These are phyloP conservation scores for Zarea fungicola DNA, from an alignment of 2,329 filamentous ascomycete species.

Conservation along the genomic window DNA sequence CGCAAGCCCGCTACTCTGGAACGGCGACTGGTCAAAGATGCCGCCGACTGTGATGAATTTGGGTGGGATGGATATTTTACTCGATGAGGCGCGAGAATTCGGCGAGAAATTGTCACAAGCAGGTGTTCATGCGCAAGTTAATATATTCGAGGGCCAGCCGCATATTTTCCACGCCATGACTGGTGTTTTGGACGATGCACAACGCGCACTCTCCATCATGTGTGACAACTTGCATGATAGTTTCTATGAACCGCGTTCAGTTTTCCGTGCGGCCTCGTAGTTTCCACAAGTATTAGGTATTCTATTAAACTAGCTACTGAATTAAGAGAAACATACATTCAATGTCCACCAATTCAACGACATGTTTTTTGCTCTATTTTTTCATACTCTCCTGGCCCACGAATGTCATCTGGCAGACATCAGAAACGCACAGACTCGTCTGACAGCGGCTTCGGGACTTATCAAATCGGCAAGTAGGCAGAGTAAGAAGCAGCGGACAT, in stretches of 20 bases:
- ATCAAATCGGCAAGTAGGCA: no score
- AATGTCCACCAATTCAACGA: no score
- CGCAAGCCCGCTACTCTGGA: constrained; percentile 37
- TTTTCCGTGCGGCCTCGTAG: neutral
- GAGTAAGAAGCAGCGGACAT: no score
- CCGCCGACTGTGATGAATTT: constrained; percentile 44
- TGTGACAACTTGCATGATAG: constrained; percentile 22
- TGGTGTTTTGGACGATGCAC: constrained; percentile 45
- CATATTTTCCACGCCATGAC: constrained; percentile 58
- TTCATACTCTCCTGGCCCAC: no score
- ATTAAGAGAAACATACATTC: no score
- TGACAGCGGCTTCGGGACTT: no score
- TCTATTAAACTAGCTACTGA: neutral
- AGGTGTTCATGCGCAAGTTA: constrained; percentile 43
- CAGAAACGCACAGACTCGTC: no score
- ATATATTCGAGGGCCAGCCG: constrained; percentile 49
- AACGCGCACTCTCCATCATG: constrained; percentile 42
- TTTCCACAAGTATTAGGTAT: neutral
- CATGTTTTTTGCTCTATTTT: no score
- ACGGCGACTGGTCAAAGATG: constrained; percentile 9
- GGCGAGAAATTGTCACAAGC: constrained; percentile 40
- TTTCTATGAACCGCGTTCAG: neutral
- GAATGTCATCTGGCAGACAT: no score
- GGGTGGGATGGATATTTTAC: constrained; percentile 52
- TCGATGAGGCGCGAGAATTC: constrained; percentile 48